Base-by-base conservation (phyloP, 495 filamentous ascomycete genomes). In the Acidomyces sp. region DNA sequence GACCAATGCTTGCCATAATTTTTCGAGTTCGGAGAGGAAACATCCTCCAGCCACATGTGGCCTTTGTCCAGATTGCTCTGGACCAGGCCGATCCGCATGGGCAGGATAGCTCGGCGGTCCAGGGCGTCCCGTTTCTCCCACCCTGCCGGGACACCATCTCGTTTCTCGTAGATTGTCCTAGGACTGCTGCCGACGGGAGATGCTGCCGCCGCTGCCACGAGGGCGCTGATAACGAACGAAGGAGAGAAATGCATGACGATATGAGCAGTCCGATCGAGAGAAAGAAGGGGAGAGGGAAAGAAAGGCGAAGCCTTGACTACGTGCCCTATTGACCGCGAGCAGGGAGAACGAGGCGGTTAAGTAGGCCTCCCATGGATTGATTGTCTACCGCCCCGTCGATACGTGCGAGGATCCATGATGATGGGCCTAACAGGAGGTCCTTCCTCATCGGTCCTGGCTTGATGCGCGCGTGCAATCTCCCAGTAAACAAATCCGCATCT, bases 1-100 rank as follows among this genome's bases (percentile, higher is more conserved):
- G 41, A 45, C 52, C 45, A 55, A 29, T 53, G 43, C 34, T 53
- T 41, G 29, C 52, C 55, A 43, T 48, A 57, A 10, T 55, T 53
- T 16, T 29, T 9, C 7, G 50, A 54, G 4, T 18, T 27, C 6
- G 54, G 54, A 19, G 41, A 10, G 15, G 54, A 52, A 17, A 53
- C 41, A 9, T 53, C 41, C 16, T 35, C 22, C 5, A 53, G 37
- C 23, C 33, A 46, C 12, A 46, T 31, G 20, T 26, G 21, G 13
- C 36, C 47, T 17, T 35, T 37, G 13, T 53, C 47, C 3, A 53
- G 41, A 28, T 50, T 51, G 20, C 41, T 43, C 30, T 53, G 50
- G 5, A 40, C 23, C 3, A 53, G 42, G 11, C 12, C 49, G 35
- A 52, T 37, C 13, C 30, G 23, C 26, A 52, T 41, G 12, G 49